A percentile compares a stretch with the other conserved stretches of the same genome.
phyloP scores from a whole-genome alignment of 768 basidiomycete genomes.

The Rhodotorula toruloides region DNA sequence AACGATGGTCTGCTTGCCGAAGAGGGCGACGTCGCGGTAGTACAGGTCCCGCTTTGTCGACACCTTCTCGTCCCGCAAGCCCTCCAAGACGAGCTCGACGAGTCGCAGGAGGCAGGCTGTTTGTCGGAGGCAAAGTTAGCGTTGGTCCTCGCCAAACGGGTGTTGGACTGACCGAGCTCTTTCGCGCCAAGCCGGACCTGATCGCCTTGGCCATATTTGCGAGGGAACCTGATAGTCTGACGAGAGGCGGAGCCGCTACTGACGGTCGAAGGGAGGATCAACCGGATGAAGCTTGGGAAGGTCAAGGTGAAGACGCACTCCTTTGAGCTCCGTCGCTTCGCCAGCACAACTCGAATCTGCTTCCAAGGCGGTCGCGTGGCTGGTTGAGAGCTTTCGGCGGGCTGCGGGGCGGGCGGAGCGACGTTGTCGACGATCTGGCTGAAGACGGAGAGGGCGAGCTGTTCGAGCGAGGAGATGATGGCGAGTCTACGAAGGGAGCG shows the following conservation, averaged over 20 bases:
- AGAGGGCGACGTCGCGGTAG: slow-evolving; percentile 76
- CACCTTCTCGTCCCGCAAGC: slow-evolving; percentile 55
- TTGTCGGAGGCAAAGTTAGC: no score
- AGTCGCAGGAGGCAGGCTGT: slow-evolving; percentile 66
- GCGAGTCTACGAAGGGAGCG: background rate
- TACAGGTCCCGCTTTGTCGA: slow-evolving; percentile 79
- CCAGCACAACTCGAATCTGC: slow-evolving; percentile 1
- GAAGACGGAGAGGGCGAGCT: slow-evolving; percentile 27
- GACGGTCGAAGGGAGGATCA: background rate
- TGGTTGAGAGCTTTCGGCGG: background rate
- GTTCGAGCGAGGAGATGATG: slow-evolving; percentile 31
- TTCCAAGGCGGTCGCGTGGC: background rate
- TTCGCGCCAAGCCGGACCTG: slow-evolving; percentile 5
- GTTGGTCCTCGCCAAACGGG: background rate
- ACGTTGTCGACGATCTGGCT: slow-evolving; percentile 10
- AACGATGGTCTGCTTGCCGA: slow-evolving; percentile 69
- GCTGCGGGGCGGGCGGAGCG: background rate
- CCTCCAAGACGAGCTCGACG: slow-evolving; percentile 65
- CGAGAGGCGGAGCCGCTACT: background rate
- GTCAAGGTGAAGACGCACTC: background rate
- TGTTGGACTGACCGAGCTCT: slow-evolving; percentile 10
- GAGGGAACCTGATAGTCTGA: slow-evolving; percentile 17
- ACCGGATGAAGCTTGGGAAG: background rate
- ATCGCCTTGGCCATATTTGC: slow-evolving; percentile 14
- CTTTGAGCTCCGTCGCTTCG: background rate